Conservation (phyloP, 2,329 filamentous ascomycete genomes). For the Sporothrix luriei region DNA sequence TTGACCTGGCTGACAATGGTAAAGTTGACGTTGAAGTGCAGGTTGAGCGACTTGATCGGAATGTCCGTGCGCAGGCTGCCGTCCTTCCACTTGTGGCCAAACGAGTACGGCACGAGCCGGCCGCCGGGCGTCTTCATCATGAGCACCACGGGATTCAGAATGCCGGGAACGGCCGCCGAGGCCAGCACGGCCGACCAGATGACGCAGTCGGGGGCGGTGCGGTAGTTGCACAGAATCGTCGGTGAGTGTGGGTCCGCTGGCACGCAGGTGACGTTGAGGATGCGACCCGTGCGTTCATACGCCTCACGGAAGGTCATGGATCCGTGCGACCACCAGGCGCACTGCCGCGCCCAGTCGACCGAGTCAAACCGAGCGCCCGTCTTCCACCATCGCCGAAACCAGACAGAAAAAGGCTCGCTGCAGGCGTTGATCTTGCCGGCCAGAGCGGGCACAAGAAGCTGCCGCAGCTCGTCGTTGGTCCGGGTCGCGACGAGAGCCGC, state of each 20-base stretch:
- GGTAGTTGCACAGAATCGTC: constrained; percentile 90
- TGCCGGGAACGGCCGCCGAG: constrained; percentile 92
- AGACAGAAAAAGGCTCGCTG: constrained; percentile 72
- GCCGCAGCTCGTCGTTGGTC: constrained; percentile 86
- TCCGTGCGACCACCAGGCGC: constrained; percentile 86
- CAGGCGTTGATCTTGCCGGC: constrained; percentile 83
- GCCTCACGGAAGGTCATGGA: constrained; percentile 94
- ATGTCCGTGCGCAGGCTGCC: constrained; percentile 93
- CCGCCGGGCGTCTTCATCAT: constrained; percentile 73
- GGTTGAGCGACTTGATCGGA: constrained; percentile 87
- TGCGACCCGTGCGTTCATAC: constrained; percentile 88
- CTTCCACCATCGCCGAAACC: constrained; percentile 83
- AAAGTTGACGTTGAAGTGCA: constrained; percentile 98
- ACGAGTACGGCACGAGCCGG: constrained; percentile 82
- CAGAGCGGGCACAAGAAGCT: constrained; percentile 83
- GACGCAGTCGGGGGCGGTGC: constrained; percentile 93
- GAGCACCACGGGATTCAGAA: constrained; percentile 90
- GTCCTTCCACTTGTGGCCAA: constrained; percentile 99
- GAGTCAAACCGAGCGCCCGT: constrained; percentile 95
- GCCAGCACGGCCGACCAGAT: constrained; percentile 97
- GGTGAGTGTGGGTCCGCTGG: constrained; percentile 93
- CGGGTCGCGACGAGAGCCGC: constrained; percentile 85
- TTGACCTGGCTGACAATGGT: constrained; percentile 89
- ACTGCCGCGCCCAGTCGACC: constrained; percentile 82
- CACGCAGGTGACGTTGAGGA: constrained; percentile 94